Evolutionary conservation across 2,329 filamentous ascomycete species (phyloP).

Genomic region (Talaromyces sp.): DNA sequence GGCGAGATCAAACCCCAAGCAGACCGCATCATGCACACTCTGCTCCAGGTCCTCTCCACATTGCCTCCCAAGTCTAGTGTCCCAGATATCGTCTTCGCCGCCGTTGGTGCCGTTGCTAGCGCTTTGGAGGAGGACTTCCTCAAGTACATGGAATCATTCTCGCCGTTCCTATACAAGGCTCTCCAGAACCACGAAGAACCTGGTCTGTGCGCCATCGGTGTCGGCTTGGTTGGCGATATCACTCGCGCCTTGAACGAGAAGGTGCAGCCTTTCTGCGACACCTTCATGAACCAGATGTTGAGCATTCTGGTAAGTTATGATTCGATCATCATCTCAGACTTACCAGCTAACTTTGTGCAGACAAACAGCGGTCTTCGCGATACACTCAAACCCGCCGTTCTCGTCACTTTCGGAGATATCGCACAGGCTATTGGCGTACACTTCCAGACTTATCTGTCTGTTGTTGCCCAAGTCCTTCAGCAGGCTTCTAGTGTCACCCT

Average conservation of each 20-base stretch:
- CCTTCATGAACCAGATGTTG: conserved; percentile 96
- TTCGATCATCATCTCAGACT: too few relatives aligned
- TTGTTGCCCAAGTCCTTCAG: conserved; percentile 91
- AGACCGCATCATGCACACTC: conserved; percentile 88
- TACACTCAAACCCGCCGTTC: conserved; percentile 88
- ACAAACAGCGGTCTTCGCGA: conserved; percentile 38
- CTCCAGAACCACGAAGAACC: conserved; percentile 95
- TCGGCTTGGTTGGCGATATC: conserved; percentile 95
- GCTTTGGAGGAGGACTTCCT: conserved; percentile 88
- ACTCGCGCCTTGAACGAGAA: conserved; percentile 85
- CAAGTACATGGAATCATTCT: conserved; percentile 97
- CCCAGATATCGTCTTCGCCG: conserved; percentile 88
- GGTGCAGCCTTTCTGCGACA: conserved; percentile 92
- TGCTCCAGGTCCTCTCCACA: conserved; percentile 75
- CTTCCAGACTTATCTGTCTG: conserved; percentile 88
- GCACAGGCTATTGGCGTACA: conserved; percentile 87
- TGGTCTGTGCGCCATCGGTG: conserved; percentile 91
- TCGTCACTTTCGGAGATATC: conserved; percentile 97
- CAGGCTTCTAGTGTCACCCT: conserved; percentile 84
- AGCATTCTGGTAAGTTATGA: conserved; percentile 52
- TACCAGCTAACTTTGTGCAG: conserved; percentile 53
- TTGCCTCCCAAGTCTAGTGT: conserved; percentile 86
- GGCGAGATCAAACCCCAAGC: conserved; percentile 86
- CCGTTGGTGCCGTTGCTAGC: conserved; percentile 86
- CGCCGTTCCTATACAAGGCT: conserved; percentile 88